Base-by-base conservation (phyloP, 164 flowering plant species). In the Dillenia turbinata region DNA sequence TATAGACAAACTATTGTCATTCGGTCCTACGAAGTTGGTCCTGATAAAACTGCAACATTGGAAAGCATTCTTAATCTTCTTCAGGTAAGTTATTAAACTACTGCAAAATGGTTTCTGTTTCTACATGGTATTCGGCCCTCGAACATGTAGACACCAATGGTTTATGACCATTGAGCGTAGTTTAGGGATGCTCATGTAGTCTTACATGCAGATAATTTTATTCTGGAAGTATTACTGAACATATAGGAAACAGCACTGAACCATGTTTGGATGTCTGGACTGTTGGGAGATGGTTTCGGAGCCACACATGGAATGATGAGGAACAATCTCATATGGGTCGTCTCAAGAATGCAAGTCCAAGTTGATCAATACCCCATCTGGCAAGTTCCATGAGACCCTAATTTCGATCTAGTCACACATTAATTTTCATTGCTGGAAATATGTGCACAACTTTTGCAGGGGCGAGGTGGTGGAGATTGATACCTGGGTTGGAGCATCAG, bases 21-120 rank as follows among this genome's bases (percentile, higher is more conserved):
- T 9, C 56, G 94, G 46, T 85, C 90, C 15, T 81, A 83, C 56
- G 95, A 88, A 80, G 83, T 85, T 57, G 89, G 89, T 2, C 68
- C 84, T 54, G 95, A 88, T 59, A 85, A 84, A 64, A 84, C 89
- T 11, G 82, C 79, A 0, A 85, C 89, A 0, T 52, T 85, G 5
- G 89, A 88, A 53, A 85, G 84, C 71, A 60, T 88, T 60, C 84
- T 85, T 5, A 84, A 84, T 62, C 79, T 88, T 49, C 77, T 82
- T 57, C 90, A 85, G 90, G 90, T 85, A 9, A 44, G 6, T 7
- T 10, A 19, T 59, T 17, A 7, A 24, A 19, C 12, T 19, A 33
- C 40, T 33, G 7, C 40, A 0, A 33, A 33, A 33, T 4, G 0
- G 40, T 33, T 5, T 26, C 33, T 26, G 33, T 26, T 26, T 26